Evolutionary conservation across 345 rosid species (phyloP).

Genomic region (Brassica cretica): DNA sequence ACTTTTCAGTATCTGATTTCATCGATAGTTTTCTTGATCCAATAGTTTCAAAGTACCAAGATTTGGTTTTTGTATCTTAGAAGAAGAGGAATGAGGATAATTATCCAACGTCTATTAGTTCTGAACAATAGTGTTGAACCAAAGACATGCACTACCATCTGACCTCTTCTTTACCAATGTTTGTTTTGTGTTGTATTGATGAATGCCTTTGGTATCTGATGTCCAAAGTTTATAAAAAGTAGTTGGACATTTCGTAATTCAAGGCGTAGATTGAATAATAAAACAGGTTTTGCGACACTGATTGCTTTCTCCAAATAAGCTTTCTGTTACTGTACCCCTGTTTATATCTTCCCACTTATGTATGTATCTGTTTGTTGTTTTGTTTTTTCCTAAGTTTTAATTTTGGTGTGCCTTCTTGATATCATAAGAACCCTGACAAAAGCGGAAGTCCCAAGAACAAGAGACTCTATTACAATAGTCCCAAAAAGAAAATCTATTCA

Average conservation of each 20-base stretch:
- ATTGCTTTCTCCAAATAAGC: slow-evolving; percentile 50
- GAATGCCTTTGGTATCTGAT: slow-evolving; percentile 79
- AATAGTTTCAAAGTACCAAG: background rate
- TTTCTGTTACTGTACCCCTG: slow-evolving; percentile 72
- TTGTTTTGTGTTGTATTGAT: background rate
- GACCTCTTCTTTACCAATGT: slow-evolving; percentile 46
- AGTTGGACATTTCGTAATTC: slow-evolving; percentile 65
- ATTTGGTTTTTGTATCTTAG: background rate
- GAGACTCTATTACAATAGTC: too few relatives aligned
- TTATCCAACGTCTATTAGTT: slow-evolving; percentile 55
- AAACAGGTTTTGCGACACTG: slow-evolving; percentile 76
- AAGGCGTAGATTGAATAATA: slow-evolving; percentile 56
- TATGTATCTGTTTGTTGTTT: too few relatives aligned
- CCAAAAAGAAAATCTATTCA: too few relatives aligned
- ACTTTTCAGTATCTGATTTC: slow-evolving; percentile 41
- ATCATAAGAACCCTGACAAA: too few relatives aligned
- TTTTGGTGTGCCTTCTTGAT: background rate
- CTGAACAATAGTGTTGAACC: slow-evolving; percentile 52
- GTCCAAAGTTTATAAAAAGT: slow-evolving; percentile 48
- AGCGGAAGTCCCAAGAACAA: too few relatives aligned
- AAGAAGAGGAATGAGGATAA: slow-evolving; percentile 60
- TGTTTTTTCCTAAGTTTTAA: background rate
- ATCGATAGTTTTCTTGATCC: background rate
- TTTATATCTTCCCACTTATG: slow-evolving; percentile 35
- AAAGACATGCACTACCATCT: slow-evolving; percentile 89